phyloP scores from a whole-genome alignment of 2,329 filamentous ascomycete genomes.

The Periconia digitata region DNA sequence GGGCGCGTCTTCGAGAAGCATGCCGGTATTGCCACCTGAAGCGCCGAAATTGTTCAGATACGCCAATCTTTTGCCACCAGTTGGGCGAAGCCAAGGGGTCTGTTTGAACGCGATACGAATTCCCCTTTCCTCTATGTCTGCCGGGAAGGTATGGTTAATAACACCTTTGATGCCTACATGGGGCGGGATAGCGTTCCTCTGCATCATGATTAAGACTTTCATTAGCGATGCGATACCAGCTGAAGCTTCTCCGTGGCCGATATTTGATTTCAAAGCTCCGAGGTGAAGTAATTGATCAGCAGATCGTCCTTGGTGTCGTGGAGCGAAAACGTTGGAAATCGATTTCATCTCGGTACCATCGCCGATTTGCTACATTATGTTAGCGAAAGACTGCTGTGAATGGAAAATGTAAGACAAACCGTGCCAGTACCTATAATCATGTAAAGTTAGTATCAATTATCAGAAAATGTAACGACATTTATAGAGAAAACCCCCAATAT shows the following conservation, averaged over 20 bases:
- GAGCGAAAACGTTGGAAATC: conserved; percentile 20
- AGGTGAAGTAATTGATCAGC: conserved; percentile 18
- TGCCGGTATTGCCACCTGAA: conserved; percentile 40
- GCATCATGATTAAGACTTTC: conserved; percentile 40
- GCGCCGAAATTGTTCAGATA: conserved; percentile 44
- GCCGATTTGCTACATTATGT: conserved; percentile 22
- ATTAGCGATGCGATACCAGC: conserved; percentile 32
- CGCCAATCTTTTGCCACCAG: conserved; percentile 15
- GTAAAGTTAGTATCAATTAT: not conserved
- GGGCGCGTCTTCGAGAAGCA: conserved; percentile 26
- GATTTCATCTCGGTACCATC: conserved; percentile 23
- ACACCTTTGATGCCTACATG: conserved; percentile 66
- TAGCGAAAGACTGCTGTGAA: not conserved
- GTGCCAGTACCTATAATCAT: not conserved
- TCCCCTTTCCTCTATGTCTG: conserved; percentile 47
- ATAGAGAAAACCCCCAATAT: too few species aligned
- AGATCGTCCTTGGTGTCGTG: conserved; percentile 5
- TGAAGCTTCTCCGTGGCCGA: conserved; percentile 40
- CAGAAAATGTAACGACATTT: conserved; percentile 2
- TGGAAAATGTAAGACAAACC: conserved; percentile 14
- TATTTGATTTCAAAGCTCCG: conserved; percentile 35
- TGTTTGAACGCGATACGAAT: conserved; percentile 44
- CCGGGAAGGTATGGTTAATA: conserved; percentile 50
- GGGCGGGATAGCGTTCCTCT: conserved; percentile 50
- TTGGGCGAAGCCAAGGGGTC: conserved; percentile 40